These are phyloP conservation scores for Bigelowiella natans DNA, from an alignment of 78 protist genomes.

Conservation along the genomic window DNA sequence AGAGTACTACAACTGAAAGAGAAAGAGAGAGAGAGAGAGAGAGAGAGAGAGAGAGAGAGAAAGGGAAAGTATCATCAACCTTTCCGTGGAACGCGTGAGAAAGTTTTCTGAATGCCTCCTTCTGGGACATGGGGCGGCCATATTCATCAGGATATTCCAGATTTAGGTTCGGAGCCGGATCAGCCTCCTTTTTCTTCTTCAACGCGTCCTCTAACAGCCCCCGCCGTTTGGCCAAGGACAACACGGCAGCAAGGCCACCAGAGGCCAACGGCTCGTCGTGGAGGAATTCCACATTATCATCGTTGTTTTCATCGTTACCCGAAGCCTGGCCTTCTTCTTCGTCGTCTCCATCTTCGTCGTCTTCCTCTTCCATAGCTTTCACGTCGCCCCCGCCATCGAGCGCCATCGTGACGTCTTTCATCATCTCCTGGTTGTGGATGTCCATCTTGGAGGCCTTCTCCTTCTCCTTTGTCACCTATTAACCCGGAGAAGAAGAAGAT, in stretches of 20 bases:
- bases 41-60: no score
- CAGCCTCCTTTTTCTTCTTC: neutral
- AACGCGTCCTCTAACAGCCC: neutral
- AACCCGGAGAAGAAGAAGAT: no score
- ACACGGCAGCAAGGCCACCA: neutral
- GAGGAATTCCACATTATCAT: neutral
- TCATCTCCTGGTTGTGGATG: neutral
- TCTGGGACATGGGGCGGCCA: constrained; percentile 7
- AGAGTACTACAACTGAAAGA: no score
- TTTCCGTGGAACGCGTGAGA: constrained; percentile 11
- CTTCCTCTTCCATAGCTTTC: neutral
- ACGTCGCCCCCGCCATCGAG: neutral
- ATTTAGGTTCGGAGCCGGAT: constrained; percentile 5
- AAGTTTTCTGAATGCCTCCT: constrained; percentile 2
- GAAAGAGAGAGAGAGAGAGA: no score
- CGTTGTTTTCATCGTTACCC: neutral
- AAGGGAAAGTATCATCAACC: no score
- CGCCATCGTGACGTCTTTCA: neutral
- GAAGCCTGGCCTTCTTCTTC: neutral
- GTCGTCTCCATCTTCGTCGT: neutral
- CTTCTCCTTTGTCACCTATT: neutral
- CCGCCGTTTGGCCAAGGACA: neutral
- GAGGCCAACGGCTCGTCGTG: neutral
- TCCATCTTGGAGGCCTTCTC: neutral
- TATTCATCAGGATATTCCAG: neutral